Conservation (phyloP, 768 basidiomycete genomes). For the Plicaturopsis crispa region DNA sequence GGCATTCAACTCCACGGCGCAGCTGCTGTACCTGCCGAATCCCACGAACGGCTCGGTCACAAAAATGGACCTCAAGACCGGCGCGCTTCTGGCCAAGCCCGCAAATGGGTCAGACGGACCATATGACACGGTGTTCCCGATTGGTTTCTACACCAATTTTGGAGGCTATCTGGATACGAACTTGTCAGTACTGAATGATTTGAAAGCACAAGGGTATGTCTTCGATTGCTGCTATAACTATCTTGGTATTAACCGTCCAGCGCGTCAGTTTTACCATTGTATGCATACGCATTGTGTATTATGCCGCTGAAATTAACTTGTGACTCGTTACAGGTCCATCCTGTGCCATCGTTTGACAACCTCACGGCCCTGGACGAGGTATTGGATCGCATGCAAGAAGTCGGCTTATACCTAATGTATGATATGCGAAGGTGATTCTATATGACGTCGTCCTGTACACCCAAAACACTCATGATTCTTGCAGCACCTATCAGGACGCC, state of each 20-base stretch:
- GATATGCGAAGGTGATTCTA: conserved; percentile 69
- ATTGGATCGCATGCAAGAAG: conserved; percentile 65
- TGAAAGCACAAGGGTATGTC: conserved; percentile 49
- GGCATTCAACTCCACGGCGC: conserved; percentile 20
- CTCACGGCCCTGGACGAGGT: conserved; percentile 48
- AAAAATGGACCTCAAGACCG: conserved; percentile 40
- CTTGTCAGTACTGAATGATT: conserved; percentile 40
- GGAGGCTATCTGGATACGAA: conserved; percentile 46
- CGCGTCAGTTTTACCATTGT: conserved; percentile 14
- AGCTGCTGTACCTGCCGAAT: conserved; percentile 33
- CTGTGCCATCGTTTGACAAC: conserved; percentile 63
- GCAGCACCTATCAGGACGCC: conserved; percentile 55
- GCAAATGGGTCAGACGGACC: conserved; percentile 14
- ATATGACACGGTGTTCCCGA: conserved; percentile 43
- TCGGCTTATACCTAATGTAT: conserved; percentile 69
- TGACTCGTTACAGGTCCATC: conserved; percentile 49
- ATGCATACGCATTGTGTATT: conserved; percentile 1
- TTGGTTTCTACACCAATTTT: conserved; percentile 69
- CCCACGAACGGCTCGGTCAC: conserved; percentile 31
- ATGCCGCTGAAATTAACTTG: conserved; percentile 12
- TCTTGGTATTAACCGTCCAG: not conserved
- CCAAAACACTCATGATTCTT: not conserved
- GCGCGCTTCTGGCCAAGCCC: conserved; percentile 32
- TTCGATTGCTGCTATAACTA: not conserved
- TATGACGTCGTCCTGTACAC: not conserved